These are phyloP conservation scores for Cichorium intybus DNA, from an alignment of 140 eudicot species.

Conservation along the genomic window DNA sequence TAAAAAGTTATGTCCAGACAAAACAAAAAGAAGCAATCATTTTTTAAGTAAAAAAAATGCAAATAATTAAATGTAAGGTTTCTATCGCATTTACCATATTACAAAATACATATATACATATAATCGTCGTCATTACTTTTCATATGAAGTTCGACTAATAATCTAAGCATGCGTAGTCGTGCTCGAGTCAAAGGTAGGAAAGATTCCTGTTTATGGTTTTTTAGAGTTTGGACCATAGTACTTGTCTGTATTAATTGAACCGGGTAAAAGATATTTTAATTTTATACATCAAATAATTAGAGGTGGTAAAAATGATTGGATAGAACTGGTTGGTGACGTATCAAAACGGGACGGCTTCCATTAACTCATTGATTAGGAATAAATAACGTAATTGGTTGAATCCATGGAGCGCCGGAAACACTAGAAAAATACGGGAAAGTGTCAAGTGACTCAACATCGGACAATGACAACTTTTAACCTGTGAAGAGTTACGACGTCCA, in stretches of 20 bases:
- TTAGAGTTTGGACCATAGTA: not conserved
- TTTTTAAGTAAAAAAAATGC: too few relatives aligned
- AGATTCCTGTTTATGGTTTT: not conserved
- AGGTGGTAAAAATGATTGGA: not conserved
- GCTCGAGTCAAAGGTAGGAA: slow-evolving; percentile 3
- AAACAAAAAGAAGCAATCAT: too few relatives aligned
- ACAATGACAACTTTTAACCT: too few relatives aligned
- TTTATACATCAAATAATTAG: not conserved
- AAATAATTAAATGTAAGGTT: too few relatives aligned
- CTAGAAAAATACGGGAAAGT: too few relatives aligned
- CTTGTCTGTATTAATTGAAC: slow-evolving; percentile 3
- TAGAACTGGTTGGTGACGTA: not conserved
- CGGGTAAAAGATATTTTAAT: not conserved
- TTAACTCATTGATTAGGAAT: not conserved
- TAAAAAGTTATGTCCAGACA: not conserved
- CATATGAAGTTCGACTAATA: not conserved
- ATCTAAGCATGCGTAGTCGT: not conserved
- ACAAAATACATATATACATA: not conserved
- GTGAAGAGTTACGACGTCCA: too few relatives aligned
- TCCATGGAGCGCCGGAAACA: too few relatives aligned
- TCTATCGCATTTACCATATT: too few relatives aligned
- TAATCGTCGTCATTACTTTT: slow-evolving; percentile 7
- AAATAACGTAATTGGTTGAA: not conserved
- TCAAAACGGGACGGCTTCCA: not conserved
- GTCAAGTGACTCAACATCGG: too few relatives aligned